Base-by-base conservation (phyloP, 306 rosid species). In the Senna siamea region DNA sequence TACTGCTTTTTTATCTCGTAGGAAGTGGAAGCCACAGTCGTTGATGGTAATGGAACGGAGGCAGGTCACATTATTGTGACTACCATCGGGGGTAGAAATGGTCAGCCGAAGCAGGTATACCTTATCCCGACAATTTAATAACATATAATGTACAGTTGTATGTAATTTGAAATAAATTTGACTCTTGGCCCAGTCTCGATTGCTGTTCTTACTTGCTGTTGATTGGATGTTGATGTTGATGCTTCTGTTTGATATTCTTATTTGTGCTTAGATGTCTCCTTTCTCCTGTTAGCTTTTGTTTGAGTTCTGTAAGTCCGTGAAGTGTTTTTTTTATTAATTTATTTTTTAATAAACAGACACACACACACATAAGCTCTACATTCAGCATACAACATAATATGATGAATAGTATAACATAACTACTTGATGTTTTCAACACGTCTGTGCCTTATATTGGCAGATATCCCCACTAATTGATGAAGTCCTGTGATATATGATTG, bases 41-140 rank as follows among this genome's bases (percentile, higher is more conserved):
- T 92, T 18, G 91, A 92, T 76, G 98, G 98, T 55, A 92, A 92
- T 28, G 96, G 91, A 75, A 92, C 98, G 0, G 96, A 92, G 84
- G 64, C 91, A 0, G 96, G 98, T 13, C 98, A 90, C 77, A 90
- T 92, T 37, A 92, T 92, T 77, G 98, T 92, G 69, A 92, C 98
- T 28, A 90, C 96, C 47, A 88, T 88, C 70, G 96, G 96, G 50
- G 96, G 94, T 75, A 81, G 88, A 88, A 87, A 90, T 78, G 98
- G 94, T 76, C 90, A 85, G 73, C 87, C 96, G 14, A 92, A 90
- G 85, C 98, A 88, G 96, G 98, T 87, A 69, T 47, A 3, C 22
- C 60, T 58, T 58, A 78, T 72, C 44, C 22, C 17, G 30, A 34
- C 54, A 41, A 18, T 68, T 59, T 60, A 5, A 55, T 35, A 22